Percentiles rank a stretch among this genome's conserved stretches.
These are phyloP conservation scores for Jaminaea rosea DNA, from an alignment of 1,284 basidiomycete species.

Conservation along the genomic window DNA sequence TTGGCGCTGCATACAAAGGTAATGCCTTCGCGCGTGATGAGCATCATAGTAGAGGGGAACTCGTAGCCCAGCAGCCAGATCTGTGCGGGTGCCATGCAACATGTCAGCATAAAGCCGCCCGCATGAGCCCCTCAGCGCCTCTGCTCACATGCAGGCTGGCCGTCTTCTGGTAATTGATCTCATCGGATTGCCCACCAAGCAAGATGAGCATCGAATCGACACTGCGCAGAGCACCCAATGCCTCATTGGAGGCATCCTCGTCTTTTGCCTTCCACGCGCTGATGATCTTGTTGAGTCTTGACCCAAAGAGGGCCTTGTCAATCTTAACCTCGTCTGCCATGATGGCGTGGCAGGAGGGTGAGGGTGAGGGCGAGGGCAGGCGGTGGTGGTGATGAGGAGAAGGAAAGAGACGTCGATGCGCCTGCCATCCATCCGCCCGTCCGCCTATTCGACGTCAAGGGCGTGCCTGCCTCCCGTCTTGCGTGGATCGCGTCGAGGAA, in stretches of 20 bases:
- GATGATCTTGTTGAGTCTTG: constrained; percentile 19
- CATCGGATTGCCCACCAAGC: constrained; percentile 27
- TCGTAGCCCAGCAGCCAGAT: constrained; percentile 94
- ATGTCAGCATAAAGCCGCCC: neutral
- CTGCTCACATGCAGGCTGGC: constrained; percentile 18
- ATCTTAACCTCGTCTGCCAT: constrained; percentile 38
- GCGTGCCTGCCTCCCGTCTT: too few relatives aligned
- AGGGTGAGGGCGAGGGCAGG: neutral
- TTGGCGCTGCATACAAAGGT: constrained; percentile 75
- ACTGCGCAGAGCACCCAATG: constrained; percentile 10
- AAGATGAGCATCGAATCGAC: constrained; percentile 25
- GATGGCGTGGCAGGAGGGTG: neutral
- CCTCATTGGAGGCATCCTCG: constrained; percentile 6
- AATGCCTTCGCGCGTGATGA: constrained; percentile 65
- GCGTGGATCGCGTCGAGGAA: too few relatives aligned
- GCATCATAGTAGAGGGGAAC: constrained; percentile 82
- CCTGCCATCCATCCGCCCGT: too few relatives aligned
- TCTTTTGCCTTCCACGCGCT: constrained; percentile 19
- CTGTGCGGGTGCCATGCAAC: too few relatives aligned
- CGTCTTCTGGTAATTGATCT: constrained; percentile 28
- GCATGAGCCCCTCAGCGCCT: neutral
- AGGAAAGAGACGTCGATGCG: too few relatives aligned
- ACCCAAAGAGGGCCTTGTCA: constrained; percentile 24
- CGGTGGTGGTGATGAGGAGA: neutral
- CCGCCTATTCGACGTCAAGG: too few relatives aligned